Evolutionary conservation across 179 eudicot genomes (phyloP), one percentile per base, ranked within the genome.

Genomic region (Heliamphora pulchella): DNA sequence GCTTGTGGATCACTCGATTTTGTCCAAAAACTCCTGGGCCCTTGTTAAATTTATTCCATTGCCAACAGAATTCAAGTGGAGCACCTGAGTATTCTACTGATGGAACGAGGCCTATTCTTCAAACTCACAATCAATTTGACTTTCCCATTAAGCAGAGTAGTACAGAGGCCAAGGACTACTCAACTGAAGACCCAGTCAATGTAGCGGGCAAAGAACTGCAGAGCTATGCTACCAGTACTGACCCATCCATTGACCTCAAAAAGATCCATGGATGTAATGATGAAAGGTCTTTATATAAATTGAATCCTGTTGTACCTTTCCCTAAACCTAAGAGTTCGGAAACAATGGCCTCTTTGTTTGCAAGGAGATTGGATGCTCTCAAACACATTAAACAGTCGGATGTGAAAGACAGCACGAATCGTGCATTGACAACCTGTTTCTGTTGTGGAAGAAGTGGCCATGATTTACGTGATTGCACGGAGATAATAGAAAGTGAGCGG

Each of bases 1-100:
- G 88, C 75, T 81, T 83, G 65, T 91, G 92, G 92, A 83, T 91
- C 4, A 83, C 89, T 78, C 88, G 91, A 64, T 81, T 87, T 80
- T 82, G 79, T 79, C 73, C 82, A 0, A 88, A 80, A 82, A 53
- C 82, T 63, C 53, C 80, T 59, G 50, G 50, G 11, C 62, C 82
- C 20, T 17, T 59, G 55, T 77, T 76, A 67, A 79, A 71, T 14
- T 70, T 75, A 62, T 82, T 63, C 43, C 70, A 78, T 9, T 17
- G 71, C 54, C 73, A 83, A 17, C 78, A 17, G 51, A 74, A 50
- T 15, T 22, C 55, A 17, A 70, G 81, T 41, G 51, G 47, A 54
- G 43, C 76, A 39, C 75, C 5, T 5, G 76, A 74, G 9, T 2
- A 57, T 51, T 78, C 80, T 5, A 31, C 69, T 58, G 86, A 75